Base-by-base conservation (phyloP, 768 basidiomycete genomes). In the Holtermannia corniformis region DNA sequence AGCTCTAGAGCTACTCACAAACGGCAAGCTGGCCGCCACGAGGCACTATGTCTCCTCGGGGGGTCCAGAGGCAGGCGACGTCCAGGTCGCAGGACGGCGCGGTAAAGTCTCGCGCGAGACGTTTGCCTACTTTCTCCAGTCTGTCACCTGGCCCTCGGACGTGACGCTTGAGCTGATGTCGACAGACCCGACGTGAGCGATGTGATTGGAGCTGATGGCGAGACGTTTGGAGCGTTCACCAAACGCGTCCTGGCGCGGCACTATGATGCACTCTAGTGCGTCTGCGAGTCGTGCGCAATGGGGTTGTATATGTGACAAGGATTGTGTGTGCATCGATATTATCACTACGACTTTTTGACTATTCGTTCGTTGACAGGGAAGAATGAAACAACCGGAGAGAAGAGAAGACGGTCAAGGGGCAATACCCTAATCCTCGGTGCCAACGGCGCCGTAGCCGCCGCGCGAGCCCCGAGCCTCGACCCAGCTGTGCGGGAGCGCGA, bases 161-260 rank as follows among this genome's bases (percentile, higher is more conserved):
- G 10, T 22, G 40, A 13, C 12, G 26, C 50, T 56, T 41, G 16
- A 42, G n/a, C 24, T 41, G n/a, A 32, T 40, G 4, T n/a, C 14
- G 3, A 83, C 84, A 93, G 68, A 50, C 92, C 92, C 4, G 81
- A 93, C 69, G 82, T 84, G 13, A 77, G 86, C 56, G 82, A 86
- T 61, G 77, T 78, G 42, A 79, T 97, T 21, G 82, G 84, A 3
- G 70, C 75, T 26, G 73, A 77, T 7, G 73, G 74, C 3, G 80
- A 82, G 65, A 89, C 87, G 13, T 99, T 93, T 63, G 93, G 93
- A 1, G 78, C 84, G 53, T 97, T 96, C 72, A 88, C 86, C 63
- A 86, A 87, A 70, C 77, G 81, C 51, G 80, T 95, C 20, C 82
- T 96, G 53, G 75, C 74, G 46, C 71, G 78, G 60, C 84, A 85